Evolutionary conservation across 768 basidiomycete genomes (phyloP).

Genomic region (Lactifluus piperatus): DNA sequence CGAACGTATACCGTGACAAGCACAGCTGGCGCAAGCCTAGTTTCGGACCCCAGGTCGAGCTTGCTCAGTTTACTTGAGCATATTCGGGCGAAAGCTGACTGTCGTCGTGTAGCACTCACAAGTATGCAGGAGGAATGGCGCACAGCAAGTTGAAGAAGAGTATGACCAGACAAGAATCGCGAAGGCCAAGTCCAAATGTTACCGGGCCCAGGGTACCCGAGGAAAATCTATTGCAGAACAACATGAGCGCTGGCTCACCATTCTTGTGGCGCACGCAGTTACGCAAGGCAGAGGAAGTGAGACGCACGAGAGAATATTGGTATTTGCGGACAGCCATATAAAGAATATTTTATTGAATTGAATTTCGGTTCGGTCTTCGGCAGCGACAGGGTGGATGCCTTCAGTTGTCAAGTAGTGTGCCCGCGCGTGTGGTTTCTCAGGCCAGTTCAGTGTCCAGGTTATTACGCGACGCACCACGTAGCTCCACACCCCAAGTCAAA

Average conservation of each 20-base stretch:
- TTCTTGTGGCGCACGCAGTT: background rate
- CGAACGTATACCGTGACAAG: constrained; percentile 52
- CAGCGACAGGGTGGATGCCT: constrained; percentile 32
- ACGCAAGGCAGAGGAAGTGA: background rate
- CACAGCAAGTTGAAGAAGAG: constrained; percentile 40
- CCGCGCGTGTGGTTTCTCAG: background rate
- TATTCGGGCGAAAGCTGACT: background rate
- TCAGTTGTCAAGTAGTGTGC: background rate
- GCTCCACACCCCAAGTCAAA: constrained; percentile 28
- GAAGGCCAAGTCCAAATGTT: constrained; percentile 34
- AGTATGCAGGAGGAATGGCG: constrained; percentile 35
- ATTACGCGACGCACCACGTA: constrained; percentile 23
- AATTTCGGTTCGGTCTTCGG: constrained; percentile 30
- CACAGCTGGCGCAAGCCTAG: constrained; percentile 80
- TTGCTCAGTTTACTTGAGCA: constrained; percentile 17
- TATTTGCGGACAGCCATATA: constrained; percentile 34
- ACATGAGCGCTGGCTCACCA: background rate
- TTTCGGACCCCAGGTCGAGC: constrained; percentile 68
- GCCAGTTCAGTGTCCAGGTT: no score
- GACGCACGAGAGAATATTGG: constrained; percentile 33
- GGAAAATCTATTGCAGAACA: constrained; percentile 30
- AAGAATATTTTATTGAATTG: constrained; percentile 36
- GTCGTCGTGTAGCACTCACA: constrained; percentile 25
- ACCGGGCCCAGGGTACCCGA: constrained; percentile 40
- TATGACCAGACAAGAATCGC: constrained; percentile 38